These are phyloP conservation scores for Coniferiporia sulphurascens DNA, from an alignment of 1,284 basidiomycete species.

Conservation along the genomic window DNA sequence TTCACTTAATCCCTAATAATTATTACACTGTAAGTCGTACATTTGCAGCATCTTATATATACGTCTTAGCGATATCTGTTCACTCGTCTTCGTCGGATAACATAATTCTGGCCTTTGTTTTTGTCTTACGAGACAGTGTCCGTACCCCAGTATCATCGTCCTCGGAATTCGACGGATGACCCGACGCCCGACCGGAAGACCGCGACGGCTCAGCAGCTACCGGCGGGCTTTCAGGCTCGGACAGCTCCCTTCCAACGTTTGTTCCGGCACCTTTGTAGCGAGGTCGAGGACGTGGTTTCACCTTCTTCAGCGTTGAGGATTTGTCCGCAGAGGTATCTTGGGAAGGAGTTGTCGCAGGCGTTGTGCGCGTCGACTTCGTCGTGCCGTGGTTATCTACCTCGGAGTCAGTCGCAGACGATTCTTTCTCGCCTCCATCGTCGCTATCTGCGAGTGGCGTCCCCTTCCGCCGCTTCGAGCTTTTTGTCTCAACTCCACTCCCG, in stretches of 20 bases:
- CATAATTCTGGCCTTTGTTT: constrained; percentile 9
- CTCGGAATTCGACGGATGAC: background rate
- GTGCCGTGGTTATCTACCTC: constrained; percentile 1
- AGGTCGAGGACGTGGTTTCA: background rate
- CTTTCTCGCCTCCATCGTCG: background rate
- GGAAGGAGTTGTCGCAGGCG: background rate
- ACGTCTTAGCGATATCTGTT: background rate
- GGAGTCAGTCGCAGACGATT: constrained; percentile 1
- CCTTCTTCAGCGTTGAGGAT: background rate
- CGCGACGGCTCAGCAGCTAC: background rate
- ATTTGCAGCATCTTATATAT: no score
- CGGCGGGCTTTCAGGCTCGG: background rate
- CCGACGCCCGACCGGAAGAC: background rate
- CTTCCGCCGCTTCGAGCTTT: constrained; percentile 4
- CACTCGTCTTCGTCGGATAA: constrained; percentile 14
- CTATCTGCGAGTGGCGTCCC: background rate
- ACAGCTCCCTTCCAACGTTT: background rate
- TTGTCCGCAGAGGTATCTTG: background rate
- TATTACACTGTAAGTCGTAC: no score
- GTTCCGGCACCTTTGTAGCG: background rate
- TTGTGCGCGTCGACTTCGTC: background rate
- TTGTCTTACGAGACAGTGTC: constrained; percentile 2
- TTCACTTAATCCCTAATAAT: no score
- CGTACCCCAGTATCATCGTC: background rate
- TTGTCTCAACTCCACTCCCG: background rate